Evolutionary conservation across 2,329 filamentous ascomycete species (phyloP).

Genomic region (Alternaria arborescens): DNA sequence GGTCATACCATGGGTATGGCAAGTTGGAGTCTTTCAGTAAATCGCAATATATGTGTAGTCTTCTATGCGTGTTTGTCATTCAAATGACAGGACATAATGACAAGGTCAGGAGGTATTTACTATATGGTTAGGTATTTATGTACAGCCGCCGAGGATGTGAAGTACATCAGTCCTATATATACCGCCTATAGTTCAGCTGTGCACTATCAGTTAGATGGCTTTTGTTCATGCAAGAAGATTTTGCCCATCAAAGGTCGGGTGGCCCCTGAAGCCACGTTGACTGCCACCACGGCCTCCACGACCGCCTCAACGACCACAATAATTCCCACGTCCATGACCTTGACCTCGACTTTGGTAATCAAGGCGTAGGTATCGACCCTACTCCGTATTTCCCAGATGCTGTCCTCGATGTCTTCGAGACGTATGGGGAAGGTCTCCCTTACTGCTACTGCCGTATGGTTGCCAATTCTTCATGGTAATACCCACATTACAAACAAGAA

Average conservation of each 20-base stretch:
- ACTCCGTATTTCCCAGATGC: background rate
- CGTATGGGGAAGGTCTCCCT: constrained; percentile 1
- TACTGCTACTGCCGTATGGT: background rate
- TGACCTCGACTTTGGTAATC: background rate
- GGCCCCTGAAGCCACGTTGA: background rate
- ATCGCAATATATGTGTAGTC: background rate
- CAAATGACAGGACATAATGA: background rate
- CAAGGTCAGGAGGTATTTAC: background rate
- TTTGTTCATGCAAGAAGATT: background rate
- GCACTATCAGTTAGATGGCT: background rate
- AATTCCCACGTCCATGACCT: background rate
- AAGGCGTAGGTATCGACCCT: background rate
- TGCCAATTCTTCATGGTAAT: background rate
- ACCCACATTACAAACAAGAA: background rate
- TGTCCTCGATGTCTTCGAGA: background rate
- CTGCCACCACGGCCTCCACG: background rate
- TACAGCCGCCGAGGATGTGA: background rate
- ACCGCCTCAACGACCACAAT: background rate
- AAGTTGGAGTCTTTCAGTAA: background rate
- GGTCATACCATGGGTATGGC: background rate
- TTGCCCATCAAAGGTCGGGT: too few species aligned
- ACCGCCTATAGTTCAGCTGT: too few species aligned
- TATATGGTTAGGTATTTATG: background rate
- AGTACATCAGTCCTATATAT: background rate
- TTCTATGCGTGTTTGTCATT: background rate